Base-by-base conservation (phyloP, 1,284 basidiomycete species). In the Ustilago crameri region DNA sequence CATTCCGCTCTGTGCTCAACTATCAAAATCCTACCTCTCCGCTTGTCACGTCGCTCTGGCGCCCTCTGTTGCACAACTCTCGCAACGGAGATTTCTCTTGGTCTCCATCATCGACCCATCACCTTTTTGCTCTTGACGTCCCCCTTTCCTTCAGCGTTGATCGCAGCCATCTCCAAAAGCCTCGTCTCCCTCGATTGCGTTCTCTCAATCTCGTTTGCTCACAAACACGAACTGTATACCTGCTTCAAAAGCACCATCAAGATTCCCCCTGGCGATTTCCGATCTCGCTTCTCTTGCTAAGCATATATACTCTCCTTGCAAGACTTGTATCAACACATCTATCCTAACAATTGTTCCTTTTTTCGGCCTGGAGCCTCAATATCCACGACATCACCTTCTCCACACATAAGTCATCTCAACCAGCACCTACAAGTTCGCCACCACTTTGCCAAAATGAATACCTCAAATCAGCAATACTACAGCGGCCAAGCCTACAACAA, bases 401-500 rank as follows among this genome's bases (percentile, higher is more conserved):
- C 15, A 22, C 8, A 35, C 43, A 34, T 15, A 12, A 9, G 26
- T 43, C 44, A 23, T 30, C 30, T 30, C 30, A 5, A 7, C 12
- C 30, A 30, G 30, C 30, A 12, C n/a, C n/a, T n/a, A n/a, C n/a
- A n/a, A n/a, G 20, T 24, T 22, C 27, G n/a, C 18, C 14, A 12
- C 17, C 24, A 7, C 35, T 24, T 37, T 37, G 41, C 44, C 48
- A 60, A 17, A 9, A 74, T 63, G 67, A 65, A 70, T 41, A 49
- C 65, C 44, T 56, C 53, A 20, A 59, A 61, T 24, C 69, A 60
- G 24, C 60, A 51, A 32, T 61, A 55, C 41, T 54, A 60, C 51
- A 51, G 55, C 54, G 30, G 17, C 47, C 51, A 59, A 52, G 55
- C 61, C 51, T 57, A 67, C 51, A 45, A 49, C 48, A 59, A 54